Percentiles rank a stretch among this genome's conserved stretches.
phyloP scores from a whole-genome alignment of 257 asterid species.

The Nyctanthes arbortristis region DNA sequence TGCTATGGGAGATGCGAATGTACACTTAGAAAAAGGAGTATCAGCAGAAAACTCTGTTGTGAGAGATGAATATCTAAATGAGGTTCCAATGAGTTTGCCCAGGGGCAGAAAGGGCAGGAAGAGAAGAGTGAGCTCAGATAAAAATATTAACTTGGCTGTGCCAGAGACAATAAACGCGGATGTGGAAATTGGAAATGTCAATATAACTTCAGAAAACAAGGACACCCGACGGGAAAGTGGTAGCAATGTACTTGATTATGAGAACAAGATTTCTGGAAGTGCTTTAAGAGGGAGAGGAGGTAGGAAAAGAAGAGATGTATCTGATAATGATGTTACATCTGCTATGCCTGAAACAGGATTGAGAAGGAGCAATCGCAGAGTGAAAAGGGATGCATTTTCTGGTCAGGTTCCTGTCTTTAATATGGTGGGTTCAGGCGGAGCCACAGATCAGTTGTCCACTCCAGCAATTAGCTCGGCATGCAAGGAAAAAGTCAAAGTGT shows the following conservation, averaged over 20 bases:
- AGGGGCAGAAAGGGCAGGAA: constrained; percentile 67
- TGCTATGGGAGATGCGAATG: constrained; percentile 18
- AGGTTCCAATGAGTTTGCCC: constrained; percentile 30
- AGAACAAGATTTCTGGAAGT: constrained; percentile 33
- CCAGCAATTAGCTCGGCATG: constrained; percentile 63
- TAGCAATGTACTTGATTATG: constrained; percentile 27
- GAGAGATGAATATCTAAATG: constrained; percentile 35
- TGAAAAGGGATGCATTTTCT: constrained; percentile 39
- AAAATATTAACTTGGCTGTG: constrained; percentile 26
- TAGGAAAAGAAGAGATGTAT: constrained; percentile 51
- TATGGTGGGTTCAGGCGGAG: constrained; percentile 37
- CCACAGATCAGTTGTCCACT: constrained; percentile 43
- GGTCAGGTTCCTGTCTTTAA: constrained; percentile 41
- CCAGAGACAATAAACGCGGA: constrained; percentile 33
- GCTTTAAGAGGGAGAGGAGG: constrained; percentile 48
- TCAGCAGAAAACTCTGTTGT: constrained; percentile 27
- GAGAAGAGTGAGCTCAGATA: constrained; percentile 42
- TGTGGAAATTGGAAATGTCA: constrained; percentile 19
- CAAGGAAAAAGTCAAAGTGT: constrained; percentile 43
- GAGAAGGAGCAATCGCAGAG: constrained; percentile 92
- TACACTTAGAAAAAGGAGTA: constrained; percentile 26
- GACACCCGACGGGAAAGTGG: constrained; percentile 29
- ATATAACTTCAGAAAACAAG: constrained; percentile 32
- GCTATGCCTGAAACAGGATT: constrained; percentile 57
- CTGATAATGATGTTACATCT: constrained; percentile 29